Percentiles rank a stretch among this genome's conserved stretches.
Conservation (phyloP, 495 filamentous ascomycete genomes). For the Aspergillus incahuasiensis region DNA sequence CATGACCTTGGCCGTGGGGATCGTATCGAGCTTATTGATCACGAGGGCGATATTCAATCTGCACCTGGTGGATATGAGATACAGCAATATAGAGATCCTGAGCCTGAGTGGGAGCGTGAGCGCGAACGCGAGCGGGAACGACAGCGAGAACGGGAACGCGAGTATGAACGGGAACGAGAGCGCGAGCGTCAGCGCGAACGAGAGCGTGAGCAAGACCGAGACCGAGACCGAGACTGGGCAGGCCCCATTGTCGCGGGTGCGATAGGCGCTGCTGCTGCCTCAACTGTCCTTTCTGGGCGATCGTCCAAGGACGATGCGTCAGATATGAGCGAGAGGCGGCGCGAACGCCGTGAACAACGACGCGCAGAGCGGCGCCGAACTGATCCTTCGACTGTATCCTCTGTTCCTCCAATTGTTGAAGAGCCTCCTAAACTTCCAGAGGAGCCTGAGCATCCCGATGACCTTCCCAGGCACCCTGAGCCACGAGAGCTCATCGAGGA, state of each 20-base stretch:
- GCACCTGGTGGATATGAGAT: slow-evolving; percentile 10
- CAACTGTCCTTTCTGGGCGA: slow-evolving; percentile 33
- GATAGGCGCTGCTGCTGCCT: slow-evolving; percentile 42
- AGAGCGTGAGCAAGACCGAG: background rate
- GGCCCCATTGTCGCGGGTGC: slow-evolving; percentile 46
- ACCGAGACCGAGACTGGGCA: slow-evolving; percentile 26
- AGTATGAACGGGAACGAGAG: background rate
- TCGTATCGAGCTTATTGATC: slow-evolving; percentile 31
- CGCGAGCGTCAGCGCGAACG: background rate
- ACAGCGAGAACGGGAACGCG: background rate
- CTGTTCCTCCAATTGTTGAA: background rate
- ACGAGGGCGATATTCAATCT: slow-evolving; percentile 21
- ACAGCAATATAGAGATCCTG: slow-evolving; percentile 6
- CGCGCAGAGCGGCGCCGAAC: slow-evolving; percentile 34
- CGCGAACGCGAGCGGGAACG: slow-evolving; percentile 10
- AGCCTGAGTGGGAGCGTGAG: slow-evolving; percentile 1
- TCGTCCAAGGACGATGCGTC: slow-evolving; percentile 37
- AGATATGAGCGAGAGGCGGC: slow-evolving; percentile 25
- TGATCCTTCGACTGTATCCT: slow-evolving; percentile 18
- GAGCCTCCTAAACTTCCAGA: background rate
- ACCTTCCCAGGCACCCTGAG: slow-evolving; percentile 18
- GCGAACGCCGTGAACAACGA: slow-evolving; percentile 35
- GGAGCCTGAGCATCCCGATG: background rate
- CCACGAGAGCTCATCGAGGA: slow-evolving; percentile 8
- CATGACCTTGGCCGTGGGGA: slow-evolving; percentile 25